phyloP scores from a whole-genome alignment of 257 asterid species.

The Solanum gandarillasii region DNA sequence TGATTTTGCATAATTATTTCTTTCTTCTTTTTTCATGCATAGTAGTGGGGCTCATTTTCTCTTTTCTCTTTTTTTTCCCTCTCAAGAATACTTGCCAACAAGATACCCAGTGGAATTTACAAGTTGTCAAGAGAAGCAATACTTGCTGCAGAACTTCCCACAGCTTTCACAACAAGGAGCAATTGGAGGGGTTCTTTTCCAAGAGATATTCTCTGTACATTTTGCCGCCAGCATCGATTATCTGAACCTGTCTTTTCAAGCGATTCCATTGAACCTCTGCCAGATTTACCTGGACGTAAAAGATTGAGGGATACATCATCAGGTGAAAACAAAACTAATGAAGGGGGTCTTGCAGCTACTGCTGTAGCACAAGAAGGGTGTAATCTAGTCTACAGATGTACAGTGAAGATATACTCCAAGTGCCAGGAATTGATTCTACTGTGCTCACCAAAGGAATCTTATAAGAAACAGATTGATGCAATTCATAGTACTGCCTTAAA shows the following conservation, averaged over 20 bases:
- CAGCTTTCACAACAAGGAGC: conserved; percentile 47
- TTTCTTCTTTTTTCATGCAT: background rate
- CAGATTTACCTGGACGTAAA: conserved; percentile 38
- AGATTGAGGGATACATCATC: conserved; percentile 42
- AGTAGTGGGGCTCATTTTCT: background rate
- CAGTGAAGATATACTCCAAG: conserved; percentile 50
- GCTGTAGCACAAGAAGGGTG: conserved; percentile 17
- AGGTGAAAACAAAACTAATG: conserved; percentile 20
- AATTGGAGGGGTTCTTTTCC: conserved; percentile 86
- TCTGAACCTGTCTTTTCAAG: conserved; percentile 65
- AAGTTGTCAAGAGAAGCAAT: conserved; percentile 73
- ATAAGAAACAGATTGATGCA: conserved; percentile 63
- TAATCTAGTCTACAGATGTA: conserved; percentile 40
- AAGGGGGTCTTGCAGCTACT: conserved; percentile 10
- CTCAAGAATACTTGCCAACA: conserved; percentile 52
- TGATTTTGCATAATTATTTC: background rate
- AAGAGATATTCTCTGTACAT: conserved; percentile 61
- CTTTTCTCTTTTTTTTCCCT: background rate
- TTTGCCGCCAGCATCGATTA: conserved; percentile 70
- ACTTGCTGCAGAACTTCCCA: conserved; percentile 71
- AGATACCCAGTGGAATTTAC: conserved; percentile 75
- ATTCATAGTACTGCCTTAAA: conserved; percentile 56
- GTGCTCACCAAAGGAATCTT: conserved; percentile 57
- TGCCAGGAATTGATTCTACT: conserved; percentile 45
- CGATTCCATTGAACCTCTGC: conserved; percentile 14